Evolutionary conservation across 192 early-diverging fungal species (phyloP).

Genomic region (Pilaira anomala): DNA sequence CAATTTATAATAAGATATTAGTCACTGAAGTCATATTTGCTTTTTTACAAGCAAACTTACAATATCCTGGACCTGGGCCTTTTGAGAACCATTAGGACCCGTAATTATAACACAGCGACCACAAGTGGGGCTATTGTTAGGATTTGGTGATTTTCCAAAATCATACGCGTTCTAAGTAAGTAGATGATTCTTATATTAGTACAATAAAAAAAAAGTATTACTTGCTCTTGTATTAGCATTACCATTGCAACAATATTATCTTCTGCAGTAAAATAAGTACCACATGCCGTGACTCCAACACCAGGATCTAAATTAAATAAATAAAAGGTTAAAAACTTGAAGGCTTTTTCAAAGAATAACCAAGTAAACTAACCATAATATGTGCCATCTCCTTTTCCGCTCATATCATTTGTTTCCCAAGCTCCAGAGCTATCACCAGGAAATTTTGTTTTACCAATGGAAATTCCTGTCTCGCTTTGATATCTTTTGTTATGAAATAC

Average conservation of each 20-base stretch:
- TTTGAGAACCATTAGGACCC: constrained; percentile 47
- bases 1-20: constrained; percentile 15
- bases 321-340: not conserved
- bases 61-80: constrained; percentile 53
- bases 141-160: constrained; percentile 42
- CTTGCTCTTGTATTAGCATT: constrained; percentile 1
- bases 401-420: constrained; percentile 23
- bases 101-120: constrained; percentile 48
- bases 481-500: constrained; percentile 23
- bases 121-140: constrained; percentile 47
- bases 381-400: constrained; percentile 46
- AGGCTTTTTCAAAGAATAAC: not conserved
- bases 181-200: too few relatives aligned
- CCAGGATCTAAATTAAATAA: constrained; percentile 21
- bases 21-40: not conserved
- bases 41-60: constrained; percentile 28
- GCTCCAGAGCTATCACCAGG: constrained; percentile 29
- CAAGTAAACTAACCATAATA: constrained; percentile 41
- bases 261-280: constrained; percentile 17
- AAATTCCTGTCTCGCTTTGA: constrained; percentile 2
- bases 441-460: constrained; percentile 26
- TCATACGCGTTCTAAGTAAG: constrained; percentile 45
- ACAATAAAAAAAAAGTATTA: constrained; percentile 15
- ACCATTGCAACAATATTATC: constrained; percentile 36
- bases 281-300: constrained; percentile 34